phyloP scores from a whole-genome alignment of 257 asterid species.

The Primulina eburnea region DNA sequence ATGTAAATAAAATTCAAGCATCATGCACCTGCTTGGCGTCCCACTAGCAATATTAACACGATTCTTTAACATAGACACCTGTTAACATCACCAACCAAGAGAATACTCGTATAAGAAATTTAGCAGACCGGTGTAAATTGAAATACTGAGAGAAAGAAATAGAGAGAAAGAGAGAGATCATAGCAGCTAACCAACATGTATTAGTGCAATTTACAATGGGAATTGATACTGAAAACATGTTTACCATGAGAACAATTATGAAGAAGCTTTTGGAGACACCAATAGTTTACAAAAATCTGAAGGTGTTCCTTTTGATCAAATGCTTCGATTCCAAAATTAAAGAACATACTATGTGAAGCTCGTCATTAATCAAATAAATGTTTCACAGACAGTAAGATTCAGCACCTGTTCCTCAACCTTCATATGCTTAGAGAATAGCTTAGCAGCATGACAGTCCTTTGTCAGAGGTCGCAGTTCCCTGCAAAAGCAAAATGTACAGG shows the following conservation, averaged over 20 bases:
- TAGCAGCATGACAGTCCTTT: conserved; percentile 84
- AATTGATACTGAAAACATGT: too few species aligned
- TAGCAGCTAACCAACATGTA: background rate
- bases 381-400: conserved; percentile 12
- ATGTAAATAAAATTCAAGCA: conserved; percentile 12
- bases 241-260: too few species aligned
- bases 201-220: background rate
- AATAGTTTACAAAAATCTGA: too few species aligned
- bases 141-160: background rate
- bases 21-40: conserved; percentile 80
- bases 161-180: conserved; percentile 5
- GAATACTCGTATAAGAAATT: conserved; percentile 13
- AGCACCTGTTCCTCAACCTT: conserved; percentile 96
- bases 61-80: conserved; percentile 65
- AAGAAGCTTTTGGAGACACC: too few species aligned
- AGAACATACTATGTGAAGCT: background rate
- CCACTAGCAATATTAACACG: conserved; percentile 94
- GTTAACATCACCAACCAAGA: conserved; percentile 31
- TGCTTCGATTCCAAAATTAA: too few species aligned
- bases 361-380: background rate
- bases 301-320: too few species aligned
- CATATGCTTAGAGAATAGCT: conserved; percentile 95
- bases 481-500: conserved; percentile 25
- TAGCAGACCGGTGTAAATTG: background rate
- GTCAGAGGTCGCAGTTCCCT: conserved; percentile 86